Base-by-base conservation (phyloP, 106 monocot species). In the Cymbidium sinense region DNA sequence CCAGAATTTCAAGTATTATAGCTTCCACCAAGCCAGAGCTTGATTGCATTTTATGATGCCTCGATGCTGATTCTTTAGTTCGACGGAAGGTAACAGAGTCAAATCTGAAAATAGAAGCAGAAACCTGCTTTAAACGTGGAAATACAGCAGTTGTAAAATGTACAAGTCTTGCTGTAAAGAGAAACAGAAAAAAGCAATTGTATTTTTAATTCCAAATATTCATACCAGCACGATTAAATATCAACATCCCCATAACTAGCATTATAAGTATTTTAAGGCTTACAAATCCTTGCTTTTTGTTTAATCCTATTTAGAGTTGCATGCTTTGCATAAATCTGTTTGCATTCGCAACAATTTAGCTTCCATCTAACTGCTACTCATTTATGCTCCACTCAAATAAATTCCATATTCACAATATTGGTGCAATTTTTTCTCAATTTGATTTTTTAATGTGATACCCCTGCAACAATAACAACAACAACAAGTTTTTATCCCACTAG, bases 11-110 rank as follows among this genome's bases (percentile, higher is more conserved):
- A 79, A 98, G 80, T 73, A 98, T 90, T 76, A 98, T 94, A 76
- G 96, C 94, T 87, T 98, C 96, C 30, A 98, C 94, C 70, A 98
- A 82, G 73, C 96, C 96, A 74, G 94, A 90, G 23, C 84, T 94
- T 75, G 80, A 86, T 77, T 98, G 94, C 96, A 98, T 98, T 25
- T 74, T 71, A 80, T 87, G 74, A 83, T 98, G 89, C 28, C 44
- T 65, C 4, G 85, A 78, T 77, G 94, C 90, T 81, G 98, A 92
- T 71, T 86, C 90, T 70, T 94, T 89, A 23, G 96, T 88, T 52
- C 94, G 73, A 44, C 81, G 77, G 77, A 98, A 98, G 50, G 77
- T 85, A 17, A 98, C 84, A 77, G 91, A 86, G 21, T 94, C 94
- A 86, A 98, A 98, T 79, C 96, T 94, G 81, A 81, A 54, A 44